Evolutionary conservation across 805 yeast genomes (phyloP), one percentile per base, ranked within the genome.

Genomic region (Scheffersomyces amazonensis): DNA sequence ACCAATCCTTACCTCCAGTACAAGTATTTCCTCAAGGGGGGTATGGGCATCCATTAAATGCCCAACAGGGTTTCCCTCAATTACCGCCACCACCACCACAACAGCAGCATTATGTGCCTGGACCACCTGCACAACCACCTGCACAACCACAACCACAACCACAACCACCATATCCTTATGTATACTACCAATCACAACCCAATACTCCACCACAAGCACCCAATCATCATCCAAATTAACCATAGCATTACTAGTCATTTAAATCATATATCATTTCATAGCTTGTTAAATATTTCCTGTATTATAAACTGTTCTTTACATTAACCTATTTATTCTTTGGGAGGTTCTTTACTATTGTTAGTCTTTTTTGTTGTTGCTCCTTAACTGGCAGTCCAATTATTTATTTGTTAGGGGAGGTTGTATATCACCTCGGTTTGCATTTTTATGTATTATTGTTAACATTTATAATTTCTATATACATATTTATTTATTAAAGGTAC

Each of bases 121-220:
- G 36, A 32, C 9, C 21, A 9, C 10, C 28, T 24, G 19, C 23
- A 15, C 31, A 16, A 18, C 13, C 23, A 13, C 13, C 33, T n/a
- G 16, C 17, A 32, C 8, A 13, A 15, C 27, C 15, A 19, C 17
- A 20, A 16, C 34, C 19, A n/a, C 37, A 27, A 16, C 30, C 23
- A 15, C 35, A 33, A 18, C 36, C 6, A 16, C 36, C 27, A 16
- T 24, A 16, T 10, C 30, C 22, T 22, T 31, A 7, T 34, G n/a
- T 4, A 10, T 11, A 20, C n/a, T n/a, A 24, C 5, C 22, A 16
- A 13, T 34, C 5, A 8, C 31, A 13, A 17, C 23, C 9, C 22
- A 9, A 6, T 9, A 6, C 22, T 27, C 17, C 16, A 13, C 27
- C 10, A 9, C n/a, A 23, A 9, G 10, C 27, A 23, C n/a, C 7